These are phyloP conservation scores for Fraxinus xanthoxyloides DNA, from an alignment of 305 asterid genomes.

Conservation along the genomic window DNA sequence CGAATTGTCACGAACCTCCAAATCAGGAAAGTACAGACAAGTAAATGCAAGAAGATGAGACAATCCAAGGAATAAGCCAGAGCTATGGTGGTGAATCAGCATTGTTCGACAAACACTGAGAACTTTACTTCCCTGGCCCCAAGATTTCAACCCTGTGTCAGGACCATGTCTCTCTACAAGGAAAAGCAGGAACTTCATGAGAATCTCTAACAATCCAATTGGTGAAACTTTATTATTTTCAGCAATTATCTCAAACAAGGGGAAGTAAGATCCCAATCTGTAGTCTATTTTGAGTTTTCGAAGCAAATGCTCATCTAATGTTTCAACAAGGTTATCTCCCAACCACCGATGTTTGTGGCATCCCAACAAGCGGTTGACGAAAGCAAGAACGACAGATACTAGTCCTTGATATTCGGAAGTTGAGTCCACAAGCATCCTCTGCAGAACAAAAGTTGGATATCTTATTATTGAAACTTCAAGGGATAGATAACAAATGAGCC, in stretches of 20 bases:
- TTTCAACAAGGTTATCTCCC: constrained; percentile 79
- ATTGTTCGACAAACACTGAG: constrained; percentile 82
- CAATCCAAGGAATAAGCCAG: constrained; percentile 66
- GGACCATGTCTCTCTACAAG: constrained; percentile 84
- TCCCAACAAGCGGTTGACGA: constrained; percentile 70
- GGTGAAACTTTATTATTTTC: constrained; percentile 74
- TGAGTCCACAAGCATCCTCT: constrained; percentile 66
- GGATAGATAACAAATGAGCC: constrained; percentile 2
- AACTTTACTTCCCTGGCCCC: constrained; percentile 85
- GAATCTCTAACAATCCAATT: constrained; percentile 65
- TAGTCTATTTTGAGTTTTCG: constrained; percentile 65
- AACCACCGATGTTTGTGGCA: constrained; percentile 70
- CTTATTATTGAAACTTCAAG: constrained; percentile 18
- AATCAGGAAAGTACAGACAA: constrained; percentile 83
- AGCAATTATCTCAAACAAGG: constrained; percentile 75
- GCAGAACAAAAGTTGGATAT: constrained; percentile 33
- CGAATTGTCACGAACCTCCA: constrained; percentile 94
- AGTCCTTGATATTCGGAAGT: constrained; percentile 62
- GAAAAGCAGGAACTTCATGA: constrained; percentile 55
- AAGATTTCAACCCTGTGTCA: constrained; percentile 75
- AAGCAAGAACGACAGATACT: constrained; percentile 66
- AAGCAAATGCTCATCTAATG: constrained; percentile 69
- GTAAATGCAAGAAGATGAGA: constrained; percentile 70
- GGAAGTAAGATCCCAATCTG: constrained; percentile 76
- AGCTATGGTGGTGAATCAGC: constrained; percentile 76